Base-by-base conservation (phyloP, 805 yeast species). In the Yamadazyma akitaensis region DNA sequence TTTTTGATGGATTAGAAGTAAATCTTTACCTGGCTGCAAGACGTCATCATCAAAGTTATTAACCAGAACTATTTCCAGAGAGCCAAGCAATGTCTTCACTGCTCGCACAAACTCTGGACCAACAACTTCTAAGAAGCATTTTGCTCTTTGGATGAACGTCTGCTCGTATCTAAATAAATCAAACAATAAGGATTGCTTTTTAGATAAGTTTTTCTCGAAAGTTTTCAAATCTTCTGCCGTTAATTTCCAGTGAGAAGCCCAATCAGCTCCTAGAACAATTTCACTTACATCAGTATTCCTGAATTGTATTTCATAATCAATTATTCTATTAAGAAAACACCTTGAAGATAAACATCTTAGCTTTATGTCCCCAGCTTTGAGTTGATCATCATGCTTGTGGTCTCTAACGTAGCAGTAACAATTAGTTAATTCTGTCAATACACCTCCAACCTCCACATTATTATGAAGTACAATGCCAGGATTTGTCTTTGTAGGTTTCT, bases 101-200 rank as follows among this genome's bases (percentile, higher is more conserved):
- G 61, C 63, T 28, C 63, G 63, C 14, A 70, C 53, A 41, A 72
- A 71, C 43, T 63, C 70, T 0, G 76, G 76, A 0, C 70, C 76
- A 4, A 69, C 75, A 5, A 59, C 46, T 31, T 77, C 78, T 2
- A 85, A 69, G 44, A 87, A 84, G 2, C 84, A 79, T 50, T 75
- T 73, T 2, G 90, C 84, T 57, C 88, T 76, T 41, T 79, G 81
- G 19, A 87, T 75, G 43, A 84, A 85, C 14, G 80, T 75, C 55
- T 84, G 88, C 53, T 88, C 96, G 40, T 81, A 77, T 46, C 81
- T 72, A 25, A 88, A 79, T 40, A 88, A 66, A 59, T 88, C 96
- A 63, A 85, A 89, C 3, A 87, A 76, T 47, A 83, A 81, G 46
- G 88, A 83, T 60, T 88, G 96, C 32, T 81, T 73, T 55, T 80